Evolutionary conservation across 2,329 filamentous ascomycete genomes (phyloP).

Genomic region (Microdochium bolleyi): DNA sequence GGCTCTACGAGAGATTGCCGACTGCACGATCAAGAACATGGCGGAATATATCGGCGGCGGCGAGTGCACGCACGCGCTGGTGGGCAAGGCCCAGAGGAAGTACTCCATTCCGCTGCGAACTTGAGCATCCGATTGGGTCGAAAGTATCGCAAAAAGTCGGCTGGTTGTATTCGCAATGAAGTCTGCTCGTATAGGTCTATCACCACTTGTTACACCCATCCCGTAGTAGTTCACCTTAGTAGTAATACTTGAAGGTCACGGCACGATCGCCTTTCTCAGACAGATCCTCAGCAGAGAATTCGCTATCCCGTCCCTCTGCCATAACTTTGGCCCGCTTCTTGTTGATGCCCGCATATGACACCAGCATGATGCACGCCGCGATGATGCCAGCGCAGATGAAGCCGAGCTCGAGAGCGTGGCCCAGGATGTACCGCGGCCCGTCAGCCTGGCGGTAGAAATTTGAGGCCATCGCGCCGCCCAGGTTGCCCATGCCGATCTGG

Average conservation of each 20-base stretch:
- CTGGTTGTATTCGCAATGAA: no score
- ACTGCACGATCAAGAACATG: slow-evolving; percentile 50
- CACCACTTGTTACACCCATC: no score
- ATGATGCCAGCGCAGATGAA: slow-evolving; percentile 38
- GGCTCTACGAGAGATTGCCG: slow-evolving; percentile 55
- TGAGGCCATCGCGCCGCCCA: slow-evolving; percentile 57
- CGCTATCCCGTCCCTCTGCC: slow-evolving; percentile 30
- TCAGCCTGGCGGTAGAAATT: slow-evolving; percentile 59
- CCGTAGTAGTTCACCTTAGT: slow-evolving; percentile 15
- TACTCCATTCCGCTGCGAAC: not conserved
- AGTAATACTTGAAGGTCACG: slow-evolving; percentile 55
- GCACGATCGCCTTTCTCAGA: slow-evolving; percentile 53
- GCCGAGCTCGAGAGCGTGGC: slow-evolving; percentile 40
- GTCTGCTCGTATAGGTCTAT: no score
- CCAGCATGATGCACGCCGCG: slow-evolving; percentile 31
- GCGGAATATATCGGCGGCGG: slow-evolving; percentile 28
- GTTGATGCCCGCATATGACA: slow-evolving; percentile 51
- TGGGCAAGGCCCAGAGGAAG: not conserved
- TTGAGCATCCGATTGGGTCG: not conserved
- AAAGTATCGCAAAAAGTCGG: no score
- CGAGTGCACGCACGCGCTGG: slow-evolving; percentile 8
- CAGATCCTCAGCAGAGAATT: slow-evolving; percentile 37
- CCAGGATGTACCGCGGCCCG: slow-evolving; percentile 38
- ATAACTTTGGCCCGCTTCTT: slow-evolving; percentile 42
- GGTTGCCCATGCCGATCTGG: slow-evolving; percentile 54